Base-by-base conservation (phyloP, 2,329 filamentous ascomycete genomes). In the Alternaria brassicicola region DNA sequence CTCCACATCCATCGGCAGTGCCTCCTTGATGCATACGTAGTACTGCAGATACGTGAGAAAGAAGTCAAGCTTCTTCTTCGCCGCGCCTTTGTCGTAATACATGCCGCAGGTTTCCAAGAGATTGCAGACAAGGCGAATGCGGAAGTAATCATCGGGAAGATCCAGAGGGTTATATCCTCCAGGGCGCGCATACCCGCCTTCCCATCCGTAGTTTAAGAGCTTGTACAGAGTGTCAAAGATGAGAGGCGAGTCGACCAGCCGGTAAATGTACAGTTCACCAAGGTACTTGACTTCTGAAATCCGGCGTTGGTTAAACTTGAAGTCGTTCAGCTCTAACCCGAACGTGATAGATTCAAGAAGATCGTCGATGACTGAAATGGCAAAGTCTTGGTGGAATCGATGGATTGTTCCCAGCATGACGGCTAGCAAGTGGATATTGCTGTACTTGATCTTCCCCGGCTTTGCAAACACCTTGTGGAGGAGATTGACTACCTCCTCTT, bases 21-120 rank as follows among this genome's bases (percentile, higher is more conserved):
- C 84, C 19, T 94, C 88, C 78, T 99, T 99, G 19, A 91, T 93
- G 70, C 90, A 88, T 66, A 98, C 89, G 78, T 99, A 99, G 77
- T 97, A 98, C 82, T 96, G 93, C 70, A 99, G 92, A 78, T 98
- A 98, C 0, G 90, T 94, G 60, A 99, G 82, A 78, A 98, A 99
- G 77, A 97, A 98, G 72, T 99, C 95, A 9, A 99, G 85, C 79
- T 98, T 99, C 83, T 98, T 98, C 77, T 93, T 96, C 2, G 93
- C 91, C 41, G 90, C 88, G 7, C 96, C 95, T 69, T 94, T 90
- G 76, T 95, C 95, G 70, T 97, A 99, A 80, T 94, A 99, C 77
- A 96, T 89, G 53, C 96, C 95, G 66, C 94, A 98, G 0, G 93
- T 97, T 78, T 99, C 96, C 4, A 99, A 84, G 47, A 99, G 83